Conservation (phyloP, 495 filamentous ascomycete genomes). For the Penicillium herquei region DNA sequence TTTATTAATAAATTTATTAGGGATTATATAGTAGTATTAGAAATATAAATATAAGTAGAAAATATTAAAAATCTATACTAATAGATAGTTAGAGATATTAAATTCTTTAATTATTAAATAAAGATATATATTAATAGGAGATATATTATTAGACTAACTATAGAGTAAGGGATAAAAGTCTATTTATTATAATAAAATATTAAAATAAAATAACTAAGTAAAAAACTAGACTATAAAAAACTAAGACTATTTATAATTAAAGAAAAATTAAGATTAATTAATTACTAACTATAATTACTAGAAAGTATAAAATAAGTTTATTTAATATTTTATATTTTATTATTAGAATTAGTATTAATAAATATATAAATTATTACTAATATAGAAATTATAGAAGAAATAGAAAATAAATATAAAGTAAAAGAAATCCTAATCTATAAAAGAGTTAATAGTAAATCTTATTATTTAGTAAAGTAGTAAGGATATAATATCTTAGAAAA, state of each 20-base stretch:
- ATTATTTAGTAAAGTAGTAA: conserved; percentile 10
- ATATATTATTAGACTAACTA: too few species aligned
- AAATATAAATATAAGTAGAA: conserved; percentile 4
- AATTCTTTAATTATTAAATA: conserved; percentile 12
- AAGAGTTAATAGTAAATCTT: conserved; percentile 2
- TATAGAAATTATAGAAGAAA: conserved; percentile 8
- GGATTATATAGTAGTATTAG: too few species aligned
- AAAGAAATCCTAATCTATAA: conserved; percentile 7
- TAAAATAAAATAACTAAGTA: too few species aligned
- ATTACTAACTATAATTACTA: conserved; percentile 11
- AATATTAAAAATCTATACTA: conserved; percentile 11
- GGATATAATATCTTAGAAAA: conserved; percentile 11
- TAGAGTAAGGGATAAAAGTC: too few species aligned
- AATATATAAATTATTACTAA: conserved; percentile 1
- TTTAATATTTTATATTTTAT: conserved; percentile 12
- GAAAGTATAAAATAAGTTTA: conserved; percentile 11
- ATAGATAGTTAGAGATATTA: conserved; percentile 6
- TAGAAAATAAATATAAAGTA: conserved; percentile 11
- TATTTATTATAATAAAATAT: conserved; percentile 32
- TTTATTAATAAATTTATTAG: conserved; percentile 1
- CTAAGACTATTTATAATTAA: conserved; percentile 15
- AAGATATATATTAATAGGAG: conserved; percentile 12
- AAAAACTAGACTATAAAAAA: conserved; percentile 30
- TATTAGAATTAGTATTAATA: conserved; percentile 10
- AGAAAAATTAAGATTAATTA: conserved; percentile 12